phyloP scores from a whole-genome alignment of 2,329 filamentous ascomycete genomes.

The Hypoxylon sp. region DNA sequence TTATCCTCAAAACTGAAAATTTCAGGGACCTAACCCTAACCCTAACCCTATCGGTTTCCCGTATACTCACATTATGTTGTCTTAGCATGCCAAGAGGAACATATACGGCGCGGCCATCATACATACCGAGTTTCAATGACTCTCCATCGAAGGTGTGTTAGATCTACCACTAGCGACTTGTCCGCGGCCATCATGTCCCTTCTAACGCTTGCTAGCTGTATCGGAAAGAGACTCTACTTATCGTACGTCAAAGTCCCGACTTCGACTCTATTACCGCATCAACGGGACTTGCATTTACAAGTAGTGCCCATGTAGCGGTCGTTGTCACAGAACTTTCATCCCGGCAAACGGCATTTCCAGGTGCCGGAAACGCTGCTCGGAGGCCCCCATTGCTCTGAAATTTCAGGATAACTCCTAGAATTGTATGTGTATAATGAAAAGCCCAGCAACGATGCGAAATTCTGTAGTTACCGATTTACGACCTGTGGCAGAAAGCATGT shows the following conservation, averaged over 20 bases:
- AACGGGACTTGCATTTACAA: no score
- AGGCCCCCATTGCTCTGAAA: background rate
- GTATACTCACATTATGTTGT: conserved; percentile 39
- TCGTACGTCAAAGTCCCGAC: no score
- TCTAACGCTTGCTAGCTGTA: no score
- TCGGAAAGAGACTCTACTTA: no score
- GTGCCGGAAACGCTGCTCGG: background rate
- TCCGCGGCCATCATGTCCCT: no score
- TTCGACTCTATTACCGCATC: no score
- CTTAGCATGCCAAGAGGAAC: conserved; percentile 81
- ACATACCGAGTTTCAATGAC: no score
- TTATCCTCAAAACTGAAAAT: no score
- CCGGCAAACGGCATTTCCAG: background rate
- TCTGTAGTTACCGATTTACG: background rate
- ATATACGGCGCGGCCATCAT: conserved; percentile 91
- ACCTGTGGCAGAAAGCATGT: background rate
- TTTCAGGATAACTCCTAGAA: background rate
- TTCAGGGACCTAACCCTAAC: no score
- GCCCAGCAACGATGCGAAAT: background rate
- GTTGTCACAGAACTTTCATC: background rate
- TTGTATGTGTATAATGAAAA: background rate
- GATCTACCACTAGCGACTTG: no score
- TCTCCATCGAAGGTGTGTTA: no score
- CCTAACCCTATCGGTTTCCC: conserved; percentile 11
- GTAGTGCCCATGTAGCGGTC: no score